Evolutionary conservation across 257 asterid genomes (phyloP), one percentile per base, ranked within the genome.

Genomic region (Gentiana dahurica): DNA sequence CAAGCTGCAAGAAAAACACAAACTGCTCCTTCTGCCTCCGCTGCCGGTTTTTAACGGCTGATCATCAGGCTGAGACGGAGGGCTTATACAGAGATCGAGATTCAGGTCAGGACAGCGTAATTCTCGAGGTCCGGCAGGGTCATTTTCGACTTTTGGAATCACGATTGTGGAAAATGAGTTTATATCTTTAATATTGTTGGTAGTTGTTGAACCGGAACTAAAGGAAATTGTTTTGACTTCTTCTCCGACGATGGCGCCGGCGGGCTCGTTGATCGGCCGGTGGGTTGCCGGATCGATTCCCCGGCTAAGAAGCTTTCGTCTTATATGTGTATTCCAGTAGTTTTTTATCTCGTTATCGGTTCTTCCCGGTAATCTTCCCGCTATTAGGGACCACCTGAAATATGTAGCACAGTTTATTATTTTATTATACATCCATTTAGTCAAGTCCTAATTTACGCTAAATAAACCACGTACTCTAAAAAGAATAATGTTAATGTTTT

Each of bases 341-440:
- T 89, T 89, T 65, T 89, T 89, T 34, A 89, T 89, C 79, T 89
- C 97, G 32, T 89, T 89, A 54, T 89, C 97, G 0, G 97, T 89
- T 75, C 97, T 69, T 34, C 97, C 97, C 0, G 96, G 96, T 60
- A 90, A 76, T 67, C 90, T 72, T 60, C 95, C 97, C 0, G 97
- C 97, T 60, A 90, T 90, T 9, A 90, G 77, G 9, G 97, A 90
- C 97, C 97, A 89, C 59, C 97, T 89, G 38, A 46, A 53, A 41
- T 38, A 24, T 24, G 24, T 24, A 24, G 24, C 24, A 24, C 24
- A 24, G 0, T 24, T 24, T 24, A 24, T 24, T 24, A 24, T 24
- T 24, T 24, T 24, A 24, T 24, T 24, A 24, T 41, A 5, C 10
- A 41, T 5, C 46, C 46, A 3, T 41, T 41, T 6, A 41, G 46